A percentile compares a stretch with the other conserved stretches of the same genome.
phyloP scores from a whole-genome alignment of 805 yeast genomes.

The Metahyphopichia silvanorum region DNA sequence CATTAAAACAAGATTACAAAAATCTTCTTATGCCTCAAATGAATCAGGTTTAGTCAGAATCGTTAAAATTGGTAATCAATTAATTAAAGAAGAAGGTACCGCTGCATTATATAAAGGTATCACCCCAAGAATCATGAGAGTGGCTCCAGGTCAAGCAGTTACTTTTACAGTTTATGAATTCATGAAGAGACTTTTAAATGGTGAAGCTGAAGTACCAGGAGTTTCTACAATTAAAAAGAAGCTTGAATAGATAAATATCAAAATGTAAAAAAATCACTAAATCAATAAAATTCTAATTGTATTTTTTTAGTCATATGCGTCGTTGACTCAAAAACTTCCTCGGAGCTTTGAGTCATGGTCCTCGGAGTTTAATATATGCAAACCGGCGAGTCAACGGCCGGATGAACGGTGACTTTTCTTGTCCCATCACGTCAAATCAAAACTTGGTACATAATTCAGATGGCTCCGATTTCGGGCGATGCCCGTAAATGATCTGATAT shows the following conservation, averaged over 20 bases:
- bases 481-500: too few relatives aligned
- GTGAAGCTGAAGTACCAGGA: constrained; percentile 17
- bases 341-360: neutral
- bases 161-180: constrained; percentile 95
- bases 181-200: constrained; percentile 61
- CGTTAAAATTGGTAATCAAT: constrained; percentile 71
- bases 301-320: too few relatives aligned
- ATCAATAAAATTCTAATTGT: too few relatives aligned
- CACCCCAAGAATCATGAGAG: constrained; percentile 98
- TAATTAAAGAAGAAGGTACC: constrained; percentile 83
- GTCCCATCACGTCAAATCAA: too few relatives aligned
- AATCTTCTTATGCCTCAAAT: constrained; percentile 67
- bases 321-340: neutral
- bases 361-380: neutral
- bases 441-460: too few relatives aligned
- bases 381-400: too few relatives aligned
- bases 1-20: constrained; percentile 94
- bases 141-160: constrained; percentile 99
- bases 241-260: constrained; percentile 3
- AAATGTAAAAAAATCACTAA: neutral
- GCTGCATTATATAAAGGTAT: constrained; percentile 62
- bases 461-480: too few relatives aligned
- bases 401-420: too few relatives aligned
- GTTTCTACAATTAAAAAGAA: constrained; percentile 3
- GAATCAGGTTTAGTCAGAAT: constrained; percentile 77